Conservation (phyloP, 331 rosid species). For the Erythrophleum ivorense region DNA sequence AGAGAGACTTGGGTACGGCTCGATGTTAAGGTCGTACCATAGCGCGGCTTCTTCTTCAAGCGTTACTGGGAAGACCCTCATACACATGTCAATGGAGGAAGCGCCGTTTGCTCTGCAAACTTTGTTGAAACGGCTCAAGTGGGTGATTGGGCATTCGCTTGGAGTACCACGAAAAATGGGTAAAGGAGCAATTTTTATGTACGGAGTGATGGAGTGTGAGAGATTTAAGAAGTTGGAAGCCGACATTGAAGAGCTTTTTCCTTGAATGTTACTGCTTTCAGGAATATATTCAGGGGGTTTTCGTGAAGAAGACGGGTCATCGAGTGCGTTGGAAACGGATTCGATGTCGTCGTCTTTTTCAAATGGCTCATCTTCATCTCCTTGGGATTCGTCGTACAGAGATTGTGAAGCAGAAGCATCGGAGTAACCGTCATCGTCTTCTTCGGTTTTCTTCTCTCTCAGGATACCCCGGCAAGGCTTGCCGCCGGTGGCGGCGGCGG, state of each 20-base stretch:
- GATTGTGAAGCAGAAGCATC: conserved; percentile 41
- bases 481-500: background rate
- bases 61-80: conserved; percentile 66
- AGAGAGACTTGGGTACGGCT: conserved; percentile 56
- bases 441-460: background rate
- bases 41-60: conserved; percentile 66
- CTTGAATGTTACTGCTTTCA: conserved; percentile 22
- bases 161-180: conserved; percentile 58
- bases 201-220: conserved; percentile 31
- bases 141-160: conserved; percentile 56
- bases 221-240: conserved; percentile 15
- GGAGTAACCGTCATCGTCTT: conserved; percentile 6
- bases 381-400: conserved; percentile 30
- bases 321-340: conserved; percentile 30
- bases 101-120: conserved; percentile 69
- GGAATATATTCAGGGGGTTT: conserved; percentile 19
- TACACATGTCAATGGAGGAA: conserved; percentile 47
- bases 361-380: conserved; percentile 22
- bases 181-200: conserved; percentile 61
- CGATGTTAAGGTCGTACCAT: conserved; percentile 77
- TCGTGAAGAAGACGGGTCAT: conserved; percentile 20
- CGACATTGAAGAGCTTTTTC: conserved; percentile 9
- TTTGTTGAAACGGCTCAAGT: conserved; percentile 66
- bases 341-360: background rate
- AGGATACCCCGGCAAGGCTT: conserved; percentile 28